Evolutionary conservation across 768 basidiomycete species (phyloP).

Genomic region (Lyophyllum decastes): DNA sequence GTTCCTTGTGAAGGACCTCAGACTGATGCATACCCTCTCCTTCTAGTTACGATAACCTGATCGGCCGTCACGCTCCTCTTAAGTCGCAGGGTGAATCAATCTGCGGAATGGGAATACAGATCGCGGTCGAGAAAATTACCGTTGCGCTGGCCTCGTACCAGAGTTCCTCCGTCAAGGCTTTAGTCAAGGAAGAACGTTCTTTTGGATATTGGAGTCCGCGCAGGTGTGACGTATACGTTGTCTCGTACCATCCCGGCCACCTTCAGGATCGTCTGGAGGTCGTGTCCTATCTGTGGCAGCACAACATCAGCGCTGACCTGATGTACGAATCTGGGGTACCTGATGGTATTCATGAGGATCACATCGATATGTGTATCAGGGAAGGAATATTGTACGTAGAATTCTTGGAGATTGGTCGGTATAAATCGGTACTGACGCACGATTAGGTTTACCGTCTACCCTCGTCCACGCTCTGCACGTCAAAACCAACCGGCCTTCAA

Average conservation of each 20-base stretch:
- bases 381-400: conserved; percentile 77
- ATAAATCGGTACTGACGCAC: background rate
- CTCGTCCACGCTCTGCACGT: conserved; percentile 53
- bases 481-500: conserved; percentile 73
- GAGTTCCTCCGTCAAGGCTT: conserved; percentile 62
- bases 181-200: conserved; percentile 78
- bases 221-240: conserved; percentile 84
- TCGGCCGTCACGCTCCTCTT: conserved; percentile 57
- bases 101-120: conserved; percentile 75
- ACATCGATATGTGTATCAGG: conserved; percentile 67
- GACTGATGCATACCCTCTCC: background rate
- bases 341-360: conserved; percentile 63
- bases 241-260: conserved; percentile 75
- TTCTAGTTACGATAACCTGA: conserved; percentile 71
- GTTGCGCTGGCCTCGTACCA: conserved; percentile 70
- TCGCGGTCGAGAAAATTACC: conserved; percentile 79
- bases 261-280: conserved; percentile 80
- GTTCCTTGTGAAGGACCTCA: background rate
- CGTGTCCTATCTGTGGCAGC: conserved; percentile 74
- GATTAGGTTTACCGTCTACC: conserved; percentile 43
- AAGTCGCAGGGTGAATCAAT: conserved; percentile 54
- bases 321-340: conserved; percentile 81
- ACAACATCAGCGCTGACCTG: conserved; percentile 82
- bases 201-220: conserved; percentile 92
- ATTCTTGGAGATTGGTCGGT: background rate